Base-by-base conservation (phyloP, 2,329 filamentous ascomycete species). In the Fusarium ambrosium region DNA sequence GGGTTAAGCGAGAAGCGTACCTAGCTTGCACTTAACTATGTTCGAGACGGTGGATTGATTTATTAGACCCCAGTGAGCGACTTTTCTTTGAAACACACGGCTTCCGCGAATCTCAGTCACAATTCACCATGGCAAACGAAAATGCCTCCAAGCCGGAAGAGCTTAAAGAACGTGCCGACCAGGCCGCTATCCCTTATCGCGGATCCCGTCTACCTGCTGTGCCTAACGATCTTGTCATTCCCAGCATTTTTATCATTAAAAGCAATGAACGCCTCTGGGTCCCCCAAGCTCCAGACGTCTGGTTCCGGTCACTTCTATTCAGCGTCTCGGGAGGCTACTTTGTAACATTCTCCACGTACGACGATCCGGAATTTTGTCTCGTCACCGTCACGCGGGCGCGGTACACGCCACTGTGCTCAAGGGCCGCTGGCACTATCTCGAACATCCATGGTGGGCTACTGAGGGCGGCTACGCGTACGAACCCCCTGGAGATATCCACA, bases 341-440 rank as follows among this genome's bases (percentile, higher is more conserved):
- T 51, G 45, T 51, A 51, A 51, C 9, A 51, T 51, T 9, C 45
- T 51, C 2, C 16, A 24, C 1, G 45, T 29, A 2, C 74, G 80
- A 7, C 74, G 77, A 43, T 79, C 75, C 4, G 80, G 79, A 11
- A 82, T 83, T 22, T 77, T 82, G 41, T 82, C 81, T 0, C 77
- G 81, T 3, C 81, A 83, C 41, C 77, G 80, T 2, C 81, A 82
- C 51, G 77, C 81, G 1, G 81, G 81, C 11, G 75, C 77, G 4
- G 81, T 83, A 0, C 81, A 82, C 37, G 81, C 81, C 4, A 80
- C 80, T 0, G 76, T 79, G 4, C 74, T 83, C 4, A 68, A 73
- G 22, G 81, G 81, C 1, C 74, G 78, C 22, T 83, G 81, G 82
- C 81, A 83, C 62, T 83, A 83, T 51, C 77, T 83, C 4, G 81